These are phyloP conservation scores for Celoporthe dispersa DNA, from an alignment of 2,329 filamentous ascomycete genomes.

Conservation along the genomic window DNA sequence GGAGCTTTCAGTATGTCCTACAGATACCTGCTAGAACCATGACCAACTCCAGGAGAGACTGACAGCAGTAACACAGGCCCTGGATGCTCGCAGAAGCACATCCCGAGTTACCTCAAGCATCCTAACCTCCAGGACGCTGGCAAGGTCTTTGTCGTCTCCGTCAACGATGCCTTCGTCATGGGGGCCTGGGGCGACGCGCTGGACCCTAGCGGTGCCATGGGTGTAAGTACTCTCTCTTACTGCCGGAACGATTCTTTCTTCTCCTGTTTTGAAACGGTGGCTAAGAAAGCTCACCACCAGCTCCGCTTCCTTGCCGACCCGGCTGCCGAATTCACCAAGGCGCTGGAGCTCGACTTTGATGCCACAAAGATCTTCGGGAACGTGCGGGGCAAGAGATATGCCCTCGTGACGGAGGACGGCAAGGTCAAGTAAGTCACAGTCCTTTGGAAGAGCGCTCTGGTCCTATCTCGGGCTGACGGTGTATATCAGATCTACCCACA, in stretches of 20 bases:
- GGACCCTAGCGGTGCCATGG: conserved; percentile 74
- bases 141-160: conserved; percentile 84
- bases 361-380: conserved; percentile 79
- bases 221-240: conserved; percentile 62
- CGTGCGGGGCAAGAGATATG: conserved; percentile 84
- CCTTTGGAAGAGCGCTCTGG: too few species aligned
- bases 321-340: conserved; percentile 77
- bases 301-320: conserved; percentile 90
- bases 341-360: conserved; percentile 83
- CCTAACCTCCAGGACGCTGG: conserved; percentile 78
- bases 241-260: background rate
- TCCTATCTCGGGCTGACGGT: conserved; percentile 4
- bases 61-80: conserved; percentile 34
- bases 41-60: background rate
- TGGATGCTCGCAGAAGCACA: conserved; percentile 66
- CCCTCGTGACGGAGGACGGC: conserved; percentile 80
- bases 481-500: conserved; percentile 59
- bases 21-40: background rate
- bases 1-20: conserved; percentile 65
- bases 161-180: conserved; percentile 97
- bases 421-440: conserved; percentile 65
- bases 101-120: conserved; percentile 86
- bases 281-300: conserved; percentile 47
- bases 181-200: conserved; percentile 84
- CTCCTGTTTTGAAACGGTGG: background rate